Evolutionary conservation across 2,329 filamentous ascomycete genomes (phyloP), one percentile per base, ranked within the genome.

Genomic region (Trichoderma lentiforme): DNA sequence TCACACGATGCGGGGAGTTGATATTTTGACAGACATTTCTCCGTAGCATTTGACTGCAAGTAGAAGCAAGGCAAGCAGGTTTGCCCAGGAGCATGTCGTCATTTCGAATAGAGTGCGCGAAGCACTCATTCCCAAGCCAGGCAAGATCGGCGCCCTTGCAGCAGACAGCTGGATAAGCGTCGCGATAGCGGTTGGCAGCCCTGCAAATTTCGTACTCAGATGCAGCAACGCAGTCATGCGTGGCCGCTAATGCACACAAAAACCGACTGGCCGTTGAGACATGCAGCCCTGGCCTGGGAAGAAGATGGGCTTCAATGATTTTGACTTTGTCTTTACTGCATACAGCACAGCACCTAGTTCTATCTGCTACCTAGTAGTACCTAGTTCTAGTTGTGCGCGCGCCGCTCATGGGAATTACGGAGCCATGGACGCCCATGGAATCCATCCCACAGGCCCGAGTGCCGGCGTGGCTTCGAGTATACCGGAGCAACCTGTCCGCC

Each of bases 61-160:
- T 11, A 57, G 18, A 43, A 47, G 36, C 36, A 39, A 71, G 32
- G 11, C 65, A 51, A 70, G 67, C 67, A 70, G 57, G 67, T 70
- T 70, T 70, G 57, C 56, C 15, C 39, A 28, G 47, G 9, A 60
- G 36, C 57, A 71, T 71, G 69, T 71, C 69, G 69, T 71, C 69
- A 71, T 71, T 0, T 24, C 26, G 21, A 32, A 34, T 51, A 21
- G 53, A 51, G 69, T 28, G 69, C 32, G 66, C 24, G 24, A 18
- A 51, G 53, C 34, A 32, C n/a, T 60, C 28, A 24, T 34, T 2
- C 51, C 61, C 69, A 58, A 58, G 61, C 36, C 39, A 65, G 69
- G 69, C 51, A 71, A 65, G 69, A 71, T 71, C 69, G 30, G 61
- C 69, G 24, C 51, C 60, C 69, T 65, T 65, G 61, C 61, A 65